Percentiles rank a stretch among this genome's conserved stretches.
Conservation (phyloP, 2,329 filamentous ascomycete genomes). For the Colletotrichum melonis region DNA sequence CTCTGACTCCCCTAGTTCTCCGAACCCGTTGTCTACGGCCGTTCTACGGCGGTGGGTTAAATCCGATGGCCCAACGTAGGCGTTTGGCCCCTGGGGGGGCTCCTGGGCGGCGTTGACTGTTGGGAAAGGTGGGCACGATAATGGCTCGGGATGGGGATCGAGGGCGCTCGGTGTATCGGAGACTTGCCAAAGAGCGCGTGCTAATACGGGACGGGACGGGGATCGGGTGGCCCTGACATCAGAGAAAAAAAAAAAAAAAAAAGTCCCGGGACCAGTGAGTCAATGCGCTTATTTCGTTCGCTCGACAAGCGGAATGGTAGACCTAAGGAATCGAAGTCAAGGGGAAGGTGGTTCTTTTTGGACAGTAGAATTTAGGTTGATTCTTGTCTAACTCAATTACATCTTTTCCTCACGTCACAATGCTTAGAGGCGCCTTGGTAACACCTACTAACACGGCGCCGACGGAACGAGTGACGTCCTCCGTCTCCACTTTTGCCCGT, state of each 20-base stretch:
- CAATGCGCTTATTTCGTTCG: not conserved
- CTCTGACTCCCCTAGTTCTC: not conserved
- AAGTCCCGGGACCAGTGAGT: not conserved
- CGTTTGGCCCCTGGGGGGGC: not conserved
- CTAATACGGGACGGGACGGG: constrained; percentile 1
- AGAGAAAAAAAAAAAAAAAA: not conserved
- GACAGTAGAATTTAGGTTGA: too few relatives aligned
- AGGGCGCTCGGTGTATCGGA: constrained; percentile 18
- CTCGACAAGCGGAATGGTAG: not conserved
- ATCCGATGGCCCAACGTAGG: not conserved
- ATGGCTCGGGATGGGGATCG: constrained; percentile 13
- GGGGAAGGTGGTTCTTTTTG: not conserved
- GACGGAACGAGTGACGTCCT: constrained; percentile 9
- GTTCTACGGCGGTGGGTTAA: not conserved
- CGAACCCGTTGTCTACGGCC: not conserved
- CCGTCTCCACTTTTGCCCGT: constrained; percentile 3
- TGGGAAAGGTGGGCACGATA: constrained; percentile 25
- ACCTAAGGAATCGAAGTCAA: not conserved
- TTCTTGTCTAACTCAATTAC: not conserved
- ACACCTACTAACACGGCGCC: too few relatives aligned
- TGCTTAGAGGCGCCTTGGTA: not conserved
- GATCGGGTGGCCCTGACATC: not conserved
- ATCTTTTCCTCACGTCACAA: constrained; percentile 10
- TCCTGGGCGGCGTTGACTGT: not conserved
- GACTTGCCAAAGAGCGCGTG: constrained; percentile 10